Percentiles rank a stretch among this genome's conserved stretches.
Conservation (phyloP, 1,284 basidiomycete genomes). For the Ceratobasidium sp. region DNA sequence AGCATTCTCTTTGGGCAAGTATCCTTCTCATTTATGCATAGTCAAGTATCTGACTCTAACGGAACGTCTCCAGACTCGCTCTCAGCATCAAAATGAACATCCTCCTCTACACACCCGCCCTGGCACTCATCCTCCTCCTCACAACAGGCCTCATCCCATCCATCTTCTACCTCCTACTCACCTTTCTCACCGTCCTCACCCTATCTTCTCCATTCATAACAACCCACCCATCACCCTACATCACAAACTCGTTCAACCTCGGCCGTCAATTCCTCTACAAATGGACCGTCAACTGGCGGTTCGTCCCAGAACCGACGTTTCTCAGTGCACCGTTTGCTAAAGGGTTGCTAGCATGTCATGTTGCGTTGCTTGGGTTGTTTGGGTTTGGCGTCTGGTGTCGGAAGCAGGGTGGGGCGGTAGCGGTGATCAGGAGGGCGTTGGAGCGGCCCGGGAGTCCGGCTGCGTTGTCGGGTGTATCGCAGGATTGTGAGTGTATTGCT, state of each 20-base stretch:
- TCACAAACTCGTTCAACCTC: conserved; percentile 87
- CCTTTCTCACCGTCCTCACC: conserved; percentile 72
- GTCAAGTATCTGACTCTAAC: conserved; percentile 1
- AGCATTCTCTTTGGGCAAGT: conserved; percentile 81
- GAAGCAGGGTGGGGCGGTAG: conserved; percentile 72
- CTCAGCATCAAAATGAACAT: conserved; percentile 97
- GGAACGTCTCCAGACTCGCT: conserved; percentile 60
- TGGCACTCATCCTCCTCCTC: conserved; percentile 85
- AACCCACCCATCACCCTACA: conserved; percentile 74
- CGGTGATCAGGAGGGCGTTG: conserved; percentile 71
- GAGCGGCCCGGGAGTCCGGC: conserved; percentile 67
- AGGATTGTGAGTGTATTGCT: conserved; percentile 68
- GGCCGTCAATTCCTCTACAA: conserved; percentile 91
- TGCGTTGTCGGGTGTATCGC: conserved; percentile 62
- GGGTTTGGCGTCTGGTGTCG: conserved; percentile 81
- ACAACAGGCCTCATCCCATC: conserved; percentile 74
- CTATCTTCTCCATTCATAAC: conserved; percentile 78
- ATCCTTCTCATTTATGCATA: background rate
- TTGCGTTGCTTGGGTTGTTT: conserved; percentile 73
- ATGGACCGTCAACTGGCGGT: conserved; percentile 99
- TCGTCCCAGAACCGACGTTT: conserved; percentile 83
- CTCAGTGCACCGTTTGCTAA: conserved; percentile 74
- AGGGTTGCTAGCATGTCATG: conserved; percentile 77
- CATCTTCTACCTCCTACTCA: conserved; percentile 69
- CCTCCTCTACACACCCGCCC: conserved; percentile 91